Evolutionary conservation across 1,284 basidiomycete genomes (phyloP), one percentile per base, ranked within the genome.

Genomic region (Trametes sp.): DNA sequence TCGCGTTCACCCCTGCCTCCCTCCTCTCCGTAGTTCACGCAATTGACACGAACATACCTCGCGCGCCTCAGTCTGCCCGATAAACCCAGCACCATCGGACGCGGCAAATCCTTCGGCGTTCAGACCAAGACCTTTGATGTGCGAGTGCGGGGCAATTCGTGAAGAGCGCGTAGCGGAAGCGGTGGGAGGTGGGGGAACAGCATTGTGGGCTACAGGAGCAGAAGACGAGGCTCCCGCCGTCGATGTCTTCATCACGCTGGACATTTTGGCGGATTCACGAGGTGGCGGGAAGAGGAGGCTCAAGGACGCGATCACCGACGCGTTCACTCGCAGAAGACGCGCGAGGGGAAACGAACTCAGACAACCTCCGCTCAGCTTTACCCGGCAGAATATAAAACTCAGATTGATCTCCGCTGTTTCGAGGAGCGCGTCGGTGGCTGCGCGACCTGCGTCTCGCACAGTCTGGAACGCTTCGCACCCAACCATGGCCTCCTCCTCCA

Each of bases 81-180:
- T 86, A 75, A 98, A 98, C 0, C 98, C 97, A 62, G 93, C 91
- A 10, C 85, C 82, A 66, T 92, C 89, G 14, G 82, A 76, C 41
- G 84, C 81, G 0, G 95, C 96, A 57, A 84, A 83, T 1, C 97
- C 97, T 68, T 98, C 95, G 56, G 92, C 79, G 41, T 87, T 91
- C 55, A 99, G 82, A 7, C 98, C 97, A 23, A 99, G 90, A 11
- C 96, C 97, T 80, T 97, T 98, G 78, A 97, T 97, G 75, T 97
- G 95, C 0, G 94, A 96, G 74, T 97, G 95, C 3, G 93, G 90
- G 1, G 95, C 94, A 56, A 97, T 94, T 44, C 94, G 86, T n/a
- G 91, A 91, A 0, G 90, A 87, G n/a, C 90, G 84, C n/a, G 83
- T 81, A 0, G 86, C 82, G 19, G 87, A 83, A 0, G 84, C 75